phyloP scores from a whole-genome alignment of 768 basidiomycete species.

The Baorangia bicolor region DNA sequence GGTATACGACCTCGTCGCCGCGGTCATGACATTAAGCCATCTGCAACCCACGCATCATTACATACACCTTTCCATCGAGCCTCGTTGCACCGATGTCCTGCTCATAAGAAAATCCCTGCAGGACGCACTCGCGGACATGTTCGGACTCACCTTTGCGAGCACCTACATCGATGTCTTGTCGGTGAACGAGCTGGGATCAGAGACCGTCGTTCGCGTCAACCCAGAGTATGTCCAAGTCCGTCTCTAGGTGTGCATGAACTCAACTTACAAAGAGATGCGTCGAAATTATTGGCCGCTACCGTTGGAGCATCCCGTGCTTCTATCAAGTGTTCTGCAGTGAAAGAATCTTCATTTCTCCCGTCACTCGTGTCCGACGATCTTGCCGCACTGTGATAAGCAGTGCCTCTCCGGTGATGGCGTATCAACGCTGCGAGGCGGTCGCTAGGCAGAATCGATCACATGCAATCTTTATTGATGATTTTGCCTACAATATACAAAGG shows the following conservation, averaged over 20 bases:
- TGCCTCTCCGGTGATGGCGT: slow-evolving; percentile 5
- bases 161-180: slow-evolving; percentile 61
- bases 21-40: slow-evolving; percentile 18
- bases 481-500: not conserved
- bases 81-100: slow-evolving; percentile 40
- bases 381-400: slow-evolving; percentile 1
- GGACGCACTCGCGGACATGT: slow-evolving; percentile 51
- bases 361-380: slow-evolving; percentile 23
- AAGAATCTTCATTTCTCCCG: slow-evolving; percentile 32
- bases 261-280: slow-evolving; percentile 21
- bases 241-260: not conserved
- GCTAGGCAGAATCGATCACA: not conserved
- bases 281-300: slow-evolving; percentile 27
- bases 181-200: slow-evolving; percentile 32
- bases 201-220: slow-evolving; percentile 24
- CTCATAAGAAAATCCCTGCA: slow-evolving; percentile 54
- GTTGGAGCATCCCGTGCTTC: slow-evolving; percentile 24
- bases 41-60: slow-evolving; percentile 23
- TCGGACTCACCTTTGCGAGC: slow-evolving; percentile 52
- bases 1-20: not conserved
- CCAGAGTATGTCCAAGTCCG: slow-evolving; percentile 14
- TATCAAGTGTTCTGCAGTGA: slow-evolving; percentile 22
- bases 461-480: slow-evolving; percentile 2
- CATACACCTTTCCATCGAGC: slow-evolving; percentile 23
- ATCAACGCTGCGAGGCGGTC: slow-evolving; percentile 2